Base-by-base conservation (phyloP, 805 yeast genomes). In the Allodekkera sacchari region DNA sequence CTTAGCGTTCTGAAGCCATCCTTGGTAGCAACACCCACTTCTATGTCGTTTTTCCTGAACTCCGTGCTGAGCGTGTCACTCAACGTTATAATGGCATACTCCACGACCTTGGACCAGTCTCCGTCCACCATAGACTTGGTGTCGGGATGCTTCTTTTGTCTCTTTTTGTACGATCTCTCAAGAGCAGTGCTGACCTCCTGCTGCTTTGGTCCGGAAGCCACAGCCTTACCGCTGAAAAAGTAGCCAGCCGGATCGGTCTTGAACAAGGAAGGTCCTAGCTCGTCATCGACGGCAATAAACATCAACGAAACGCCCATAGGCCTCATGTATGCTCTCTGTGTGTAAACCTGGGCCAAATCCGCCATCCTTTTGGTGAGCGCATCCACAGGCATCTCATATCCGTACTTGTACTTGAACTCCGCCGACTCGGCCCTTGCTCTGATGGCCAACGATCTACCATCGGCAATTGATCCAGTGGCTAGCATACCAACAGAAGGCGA, bases 211-310 rank as follows among this genome's bases (percentile, higher is more conserved):
- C 98, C 98, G 3, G 96, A 83, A 7, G 96, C 77, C 19, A 87
- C 79, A 3, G 97, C 97, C 60, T 81, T 81, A 42, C 83, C 83
- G 18, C 95, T 92, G 34, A 83, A 78, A 53, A 66, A 92, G 60
- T 89, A 89, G 6, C 98, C 98, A 4, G 98, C 97, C 12, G 98
- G 98, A 59, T 92, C 98, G 44, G 92, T 78, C 64, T 89, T 92
- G 65, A 73, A 87, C 38, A 92, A 68, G 48, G 77, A 75, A 18
- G 98, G 96, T 1, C 97, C 98, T 33, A 64, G 57, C 59, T 80
- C 94, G 52, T 85, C 96, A 57, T 87, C 96, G 35, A 83, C 78
- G 27, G 94, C 75, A 36, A 87, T 71, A 50, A 89, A 80, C 17
- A 96, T 85, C 52, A 87, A 68, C 18, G 95, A 84, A 37, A 89